Percentiles rank a stretch among this genome's conserved stretches.
Conservation (phyloP, 192 early-diverging fungal species). For the Ambispora gerdemannii region DNA sequence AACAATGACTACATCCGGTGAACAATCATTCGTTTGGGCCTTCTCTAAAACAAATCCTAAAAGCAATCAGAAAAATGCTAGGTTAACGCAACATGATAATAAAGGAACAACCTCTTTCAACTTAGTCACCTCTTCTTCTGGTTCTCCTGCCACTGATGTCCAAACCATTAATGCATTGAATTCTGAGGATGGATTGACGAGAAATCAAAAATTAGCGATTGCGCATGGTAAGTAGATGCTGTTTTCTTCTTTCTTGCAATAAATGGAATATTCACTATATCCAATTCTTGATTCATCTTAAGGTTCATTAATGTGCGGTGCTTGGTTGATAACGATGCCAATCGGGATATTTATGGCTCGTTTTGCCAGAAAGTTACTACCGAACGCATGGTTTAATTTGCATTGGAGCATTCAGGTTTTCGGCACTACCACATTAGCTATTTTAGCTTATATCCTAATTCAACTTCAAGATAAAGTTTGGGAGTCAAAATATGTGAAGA, state of each 20-base stretch:
- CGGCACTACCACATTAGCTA: background rate
- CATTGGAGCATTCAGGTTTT: background rate
- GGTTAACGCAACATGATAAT: background rate
- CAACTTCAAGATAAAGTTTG: background rate
- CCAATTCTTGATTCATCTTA: background rate
- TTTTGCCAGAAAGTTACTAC: background rate
- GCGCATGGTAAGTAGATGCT: slow-evolving; percentile 13
- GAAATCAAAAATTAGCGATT: slow-evolving; percentile 7
- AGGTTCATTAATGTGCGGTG: background rate
- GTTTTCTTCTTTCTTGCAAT: background rate
- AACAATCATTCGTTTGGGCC: slow-evolving; percentile 3
- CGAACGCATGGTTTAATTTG: background rate
- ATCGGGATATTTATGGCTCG: background rate
- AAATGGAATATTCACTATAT: background rate
- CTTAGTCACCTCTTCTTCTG: background rate
- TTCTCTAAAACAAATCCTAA: background rate
- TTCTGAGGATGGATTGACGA: background rate
- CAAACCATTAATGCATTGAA: background rate
- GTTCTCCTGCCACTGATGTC: background rate
- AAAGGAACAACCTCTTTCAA: background rate
- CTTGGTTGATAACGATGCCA: background rate
- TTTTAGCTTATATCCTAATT: background rate
- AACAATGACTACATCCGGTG: background rate
- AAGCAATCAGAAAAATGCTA: background rate
- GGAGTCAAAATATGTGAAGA: background rate